These are phyloP conservation scores for Phaeosphaeriaceae sp. DNA, from an alignment of 2,329 filamentous ascomycete genomes.

Conservation along the genomic window DNA sequence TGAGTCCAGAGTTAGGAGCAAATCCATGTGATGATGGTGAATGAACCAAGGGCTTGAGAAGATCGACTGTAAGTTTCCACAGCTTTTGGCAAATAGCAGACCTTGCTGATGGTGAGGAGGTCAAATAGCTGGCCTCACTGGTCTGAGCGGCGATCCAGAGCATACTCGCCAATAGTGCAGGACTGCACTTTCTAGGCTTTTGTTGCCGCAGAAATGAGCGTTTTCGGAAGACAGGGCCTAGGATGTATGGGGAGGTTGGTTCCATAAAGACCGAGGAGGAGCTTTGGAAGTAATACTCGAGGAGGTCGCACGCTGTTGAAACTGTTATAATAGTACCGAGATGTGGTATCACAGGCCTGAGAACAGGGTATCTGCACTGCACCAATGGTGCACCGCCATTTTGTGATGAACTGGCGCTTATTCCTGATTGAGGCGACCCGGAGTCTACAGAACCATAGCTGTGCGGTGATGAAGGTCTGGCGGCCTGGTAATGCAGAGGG, in stretches of 20 bases:
- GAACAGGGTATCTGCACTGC: slow-evolving; percentile 74
- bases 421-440: slow-evolving; percentile 44
- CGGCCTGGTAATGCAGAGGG: slow-evolving; percentile 39
- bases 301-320: slow-evolving; percentile 82
- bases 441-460: slow-evolving; percentile 46
- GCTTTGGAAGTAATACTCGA: slow-evolving; percentile 90
- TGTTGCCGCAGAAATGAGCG: slow-evolving; percentile 83
- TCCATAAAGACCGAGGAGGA: slow-evolving; percentile 87
- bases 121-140: slow-evolving; percentile 84
- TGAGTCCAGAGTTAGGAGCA: slow-evolving; percentile 63
- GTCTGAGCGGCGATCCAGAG: slow-evolving; percentile 95
- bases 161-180: slow-evolving; percentile 87
- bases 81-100: slow-evolving; percentile 87
- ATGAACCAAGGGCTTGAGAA: slow-evolving; percentile 89
- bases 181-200: slow-evolving; percentile 80
- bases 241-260: slow-evolving; percentile 85
- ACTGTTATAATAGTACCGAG: slow-evolving; percentile 79
- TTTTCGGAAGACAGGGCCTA: slow-evolving; percentile 88
- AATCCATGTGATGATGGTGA: slow-evolving; percentile 64
- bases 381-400: slow-evolving; percentile 24
- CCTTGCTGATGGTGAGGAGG: slow-evolving; percentile 79
- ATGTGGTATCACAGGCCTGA: slow-evolving; percentile 82
- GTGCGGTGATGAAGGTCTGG: slow-evolving; percentile 40
- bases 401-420: slow-evolving; percentile 43
- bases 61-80: slow-evolving; percentile 80